These are phyloP conservation scores for Xylaria sp. DNA, from an alignment of 2,329 filamentous ascomycete genomes.

Conservation along the genomic window DNA sequence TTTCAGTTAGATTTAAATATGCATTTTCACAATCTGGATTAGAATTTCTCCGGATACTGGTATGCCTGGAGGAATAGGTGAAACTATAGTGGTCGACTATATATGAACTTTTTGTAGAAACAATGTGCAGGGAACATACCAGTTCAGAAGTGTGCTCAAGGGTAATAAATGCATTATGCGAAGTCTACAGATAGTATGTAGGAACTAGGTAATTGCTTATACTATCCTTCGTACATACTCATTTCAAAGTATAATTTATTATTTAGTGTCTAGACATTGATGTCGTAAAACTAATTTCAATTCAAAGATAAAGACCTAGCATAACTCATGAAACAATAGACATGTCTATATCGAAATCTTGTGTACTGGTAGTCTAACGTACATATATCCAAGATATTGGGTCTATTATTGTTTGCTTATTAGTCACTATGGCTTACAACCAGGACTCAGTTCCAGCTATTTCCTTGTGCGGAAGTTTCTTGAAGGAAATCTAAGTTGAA, in stretches of 20 bases:
- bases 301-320: neutral
- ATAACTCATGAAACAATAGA: neutral
- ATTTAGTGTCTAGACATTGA: neutral
- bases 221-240: neutral
- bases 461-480: conserved; percentile 20
- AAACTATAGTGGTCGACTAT: neutral
- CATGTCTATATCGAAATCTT: neutral
- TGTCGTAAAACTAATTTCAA: neutral
- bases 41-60: neutral
- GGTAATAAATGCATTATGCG: conserved; percentile 9
- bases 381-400: neutral
- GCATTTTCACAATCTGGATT: neutral
- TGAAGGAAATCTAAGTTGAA: conserved; percentile 30
- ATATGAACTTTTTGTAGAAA: neutral
- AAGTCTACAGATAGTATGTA: neutral
- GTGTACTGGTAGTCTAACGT: conserved; percentile 7
- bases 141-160: neutral
- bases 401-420: neutral
- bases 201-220: neutral
- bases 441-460: conserved; percentile 18
- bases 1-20: neutral
- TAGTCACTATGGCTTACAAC: neutral
- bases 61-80: neutral
- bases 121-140: neutral
- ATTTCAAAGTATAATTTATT: neutral